Percentiles rank a stretch among this genome's conserved stretches.
Evolutionary conservation across 805 yeast genomes (phyloP).

Genomic region (Debaryomyces castellii): DNA sequence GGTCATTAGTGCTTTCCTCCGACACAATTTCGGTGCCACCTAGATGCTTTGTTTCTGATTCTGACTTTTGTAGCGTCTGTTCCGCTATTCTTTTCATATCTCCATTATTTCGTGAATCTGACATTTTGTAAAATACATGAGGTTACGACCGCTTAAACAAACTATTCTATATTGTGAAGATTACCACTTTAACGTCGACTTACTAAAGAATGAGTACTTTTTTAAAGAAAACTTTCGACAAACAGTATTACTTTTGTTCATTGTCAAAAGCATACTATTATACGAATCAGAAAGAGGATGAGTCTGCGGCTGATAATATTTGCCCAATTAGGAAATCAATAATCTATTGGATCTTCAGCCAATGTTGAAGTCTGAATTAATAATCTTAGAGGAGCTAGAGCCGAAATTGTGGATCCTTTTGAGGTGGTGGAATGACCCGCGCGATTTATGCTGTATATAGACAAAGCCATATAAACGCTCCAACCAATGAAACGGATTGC

Average conservation of each 20-base stretch:
- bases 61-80: background rate
- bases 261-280: background rate
- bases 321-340: background rate
- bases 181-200: too few relatives aligned
- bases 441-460: background rate
- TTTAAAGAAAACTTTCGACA: background rate
- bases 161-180: background rate
- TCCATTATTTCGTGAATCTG: background rate
- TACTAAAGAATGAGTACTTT: too few relatives aligned
- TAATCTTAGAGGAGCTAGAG: background rate
- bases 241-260: background rate
- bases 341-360: background rate
- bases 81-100: background rate
- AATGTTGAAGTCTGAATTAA: background rate
- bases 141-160: background rate
- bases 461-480: too few relatives aligned
- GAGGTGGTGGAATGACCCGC: background rate
- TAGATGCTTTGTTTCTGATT: background rate
- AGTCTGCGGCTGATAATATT: background rate
- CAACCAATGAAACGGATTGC: background rate
- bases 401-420: background rate
- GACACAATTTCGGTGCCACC: background rate
- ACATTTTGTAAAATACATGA: background rate
- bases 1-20: background rate
- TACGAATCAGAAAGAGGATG: conserved; percentile 1